A percentile compares a stretch with the other conserved stretches of the same genome.
Conservation (phyloP, 2,329 filamentous ascomycete species). For the Colletotrichum graminicola region DNA sequence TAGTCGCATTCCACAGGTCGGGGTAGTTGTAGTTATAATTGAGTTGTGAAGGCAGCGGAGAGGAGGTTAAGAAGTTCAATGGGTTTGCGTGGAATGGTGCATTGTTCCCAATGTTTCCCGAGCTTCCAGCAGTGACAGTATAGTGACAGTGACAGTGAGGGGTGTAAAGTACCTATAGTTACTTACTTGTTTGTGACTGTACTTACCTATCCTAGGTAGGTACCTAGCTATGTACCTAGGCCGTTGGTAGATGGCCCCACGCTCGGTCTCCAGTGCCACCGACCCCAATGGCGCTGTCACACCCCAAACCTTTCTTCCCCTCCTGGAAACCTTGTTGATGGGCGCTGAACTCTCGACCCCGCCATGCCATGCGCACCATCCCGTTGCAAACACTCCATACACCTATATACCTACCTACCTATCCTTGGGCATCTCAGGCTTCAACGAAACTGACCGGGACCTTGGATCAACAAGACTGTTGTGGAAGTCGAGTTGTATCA, state of each 20-base stretch:
- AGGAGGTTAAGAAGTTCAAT: not conserved
- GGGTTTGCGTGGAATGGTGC: constrained; percentile 11
- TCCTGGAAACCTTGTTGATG: constrained; percentile 19
- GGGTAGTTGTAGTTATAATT: not conserved
- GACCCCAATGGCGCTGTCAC: too few relatives aligned
- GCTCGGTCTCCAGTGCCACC: not conserved
- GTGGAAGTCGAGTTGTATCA: not conserved
- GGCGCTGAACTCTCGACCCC: constrained; percentile 27
- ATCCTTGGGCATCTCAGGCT: too few relatives aligned
- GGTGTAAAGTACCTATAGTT: not conserved
- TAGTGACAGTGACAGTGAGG: not conserved
- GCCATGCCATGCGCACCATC: constrained; percentile 31
- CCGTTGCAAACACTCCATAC: constrained; percentile 1
- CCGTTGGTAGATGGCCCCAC: not conserved
- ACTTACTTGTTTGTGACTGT: too few relatives aligned
- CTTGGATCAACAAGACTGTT: not conserved
- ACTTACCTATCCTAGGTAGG: too few relatives aligned
- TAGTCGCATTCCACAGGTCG: not conserved
- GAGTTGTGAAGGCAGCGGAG: not conserved
- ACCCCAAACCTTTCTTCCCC: not conserved
- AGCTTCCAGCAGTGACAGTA: not conserved
- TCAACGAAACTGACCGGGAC: not conserved
- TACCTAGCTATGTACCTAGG: too few relatives aligned
- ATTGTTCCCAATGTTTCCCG: constrained; percentile 4
- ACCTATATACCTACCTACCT: too few relatives aligned